Evolutionary conservation across 2,329 filamentous ascomycete species (phyloP), one percentile per base, ranked within the genome.

Genomic region (Aspergillus quadricinctus): DNA sequence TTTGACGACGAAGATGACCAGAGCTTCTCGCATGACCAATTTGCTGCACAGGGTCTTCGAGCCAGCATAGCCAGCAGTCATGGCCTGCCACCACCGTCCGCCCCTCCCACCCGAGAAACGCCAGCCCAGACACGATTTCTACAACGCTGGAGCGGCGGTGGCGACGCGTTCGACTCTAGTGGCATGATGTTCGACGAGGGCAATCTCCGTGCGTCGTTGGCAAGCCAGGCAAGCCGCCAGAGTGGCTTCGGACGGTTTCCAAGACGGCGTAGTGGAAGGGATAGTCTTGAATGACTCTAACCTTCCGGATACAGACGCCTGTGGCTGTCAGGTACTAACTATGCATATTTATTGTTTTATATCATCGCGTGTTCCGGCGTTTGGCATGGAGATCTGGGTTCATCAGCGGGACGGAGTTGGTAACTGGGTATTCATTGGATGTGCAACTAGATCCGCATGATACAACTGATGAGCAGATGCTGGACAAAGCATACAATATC

Each of bases 281-380:
- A 78, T 65, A 86, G 83, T 62, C 75, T 87, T 53, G 83, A 85
- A 61, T 72, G 55, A 62, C 21, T 50, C 28, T 50, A 52, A 51
- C 41, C 37, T 49, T 17, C 31, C 31, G 14, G 14, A n/a, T 37
- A 17, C 46, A 21, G 48, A 35, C 27, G 17, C 27, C 43, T 54
- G 35, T 27, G 31, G 14, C 17, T 37, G 31, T 14, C 14, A 37
- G 31, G 14, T 17, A 7, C 14, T 37, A 17, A 37, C 14, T 37
- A 37, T 37, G 6, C 28, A 28, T 28, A 48, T 3, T 25, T 17
- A 27, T 4, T 14, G 23, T 28, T 28, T 27, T 28, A 28, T 27
- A 28, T 28, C 17, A 48, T 27, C 23, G 11, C n/a, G 46, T 5
- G n/a, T 48, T 48, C n/a, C 10, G 28, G 29, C 29, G 43, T 17